phyloP scores from a whole-genome alignment of 208 protist species.

The Sergeia podlipaevii region DNA sequence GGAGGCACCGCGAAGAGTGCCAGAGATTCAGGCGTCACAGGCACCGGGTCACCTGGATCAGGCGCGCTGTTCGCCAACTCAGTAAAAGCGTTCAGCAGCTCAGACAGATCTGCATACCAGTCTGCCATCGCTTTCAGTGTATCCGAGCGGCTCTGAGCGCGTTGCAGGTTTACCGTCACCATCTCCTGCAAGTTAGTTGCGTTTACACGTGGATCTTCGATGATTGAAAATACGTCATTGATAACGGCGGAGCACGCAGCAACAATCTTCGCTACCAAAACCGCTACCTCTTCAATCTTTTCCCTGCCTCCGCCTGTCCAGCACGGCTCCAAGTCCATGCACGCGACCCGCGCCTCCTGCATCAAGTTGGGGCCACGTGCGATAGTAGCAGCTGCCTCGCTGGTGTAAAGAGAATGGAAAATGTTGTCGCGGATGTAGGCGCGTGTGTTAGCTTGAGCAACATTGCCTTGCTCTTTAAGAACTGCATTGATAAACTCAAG shows the following conservation, averaged over 20 bases:
- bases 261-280: not conserved
- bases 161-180: not conserved
- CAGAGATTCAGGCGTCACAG: no score
- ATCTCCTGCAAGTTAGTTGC: not conserved
- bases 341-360: no score
- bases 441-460: no score
- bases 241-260: not conserved
- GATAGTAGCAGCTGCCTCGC: no score
- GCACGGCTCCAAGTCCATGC: not conserved
- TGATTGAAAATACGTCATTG: slow-evolving; percentile 7
- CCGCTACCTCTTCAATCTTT: not conserved
- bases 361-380: no score
- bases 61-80: no score
- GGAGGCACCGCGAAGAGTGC: no score
- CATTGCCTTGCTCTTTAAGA: no score
- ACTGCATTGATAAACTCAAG: no score
- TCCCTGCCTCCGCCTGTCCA: not conserved
- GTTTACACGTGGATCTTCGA: slow-evolving; percentile 2
- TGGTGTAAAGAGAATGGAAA: no score
- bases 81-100: not conserved
- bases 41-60: no score
- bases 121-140: not conserved
- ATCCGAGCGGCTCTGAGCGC: not conserved
- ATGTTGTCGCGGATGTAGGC: no score
- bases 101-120: not conserved